These are phyloP conservation scores for Xylaria sp. DNA, from an alignment of 2,329 filamentous ascomycete species.

Conservation along the genomic window DNA sequence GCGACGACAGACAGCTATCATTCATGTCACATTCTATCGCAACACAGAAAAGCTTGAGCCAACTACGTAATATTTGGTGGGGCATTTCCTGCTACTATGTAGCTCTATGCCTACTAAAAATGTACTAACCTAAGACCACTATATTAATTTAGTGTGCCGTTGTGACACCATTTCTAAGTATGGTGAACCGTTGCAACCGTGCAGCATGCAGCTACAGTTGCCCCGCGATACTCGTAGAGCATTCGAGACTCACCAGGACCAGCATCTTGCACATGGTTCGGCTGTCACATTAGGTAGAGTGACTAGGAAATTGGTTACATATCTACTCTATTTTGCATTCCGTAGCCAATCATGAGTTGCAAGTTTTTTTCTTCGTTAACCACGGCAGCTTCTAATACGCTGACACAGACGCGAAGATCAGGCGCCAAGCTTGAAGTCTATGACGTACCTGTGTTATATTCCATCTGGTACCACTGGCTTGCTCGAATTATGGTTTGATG, in stretches of 20 bases:
- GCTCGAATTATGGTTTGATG: neutral
- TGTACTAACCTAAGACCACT: neutral
- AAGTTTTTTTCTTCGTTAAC: neutral
- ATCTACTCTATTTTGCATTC: neutral
- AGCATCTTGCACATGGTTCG: neutral
- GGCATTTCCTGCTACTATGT: neutral
- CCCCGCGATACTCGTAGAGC: slow-evolving; percentile 4
- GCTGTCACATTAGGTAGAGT: neutral
- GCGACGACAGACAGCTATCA: slow-evolving; percentile 4
- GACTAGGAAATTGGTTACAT: neutral
- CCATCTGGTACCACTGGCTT: neutral
- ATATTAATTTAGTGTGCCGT: neutral
- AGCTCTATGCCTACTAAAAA: neutral
- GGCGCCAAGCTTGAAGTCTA: slow-evolving; percentile 10
- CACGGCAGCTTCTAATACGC: neutral
- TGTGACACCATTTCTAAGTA: neutral
- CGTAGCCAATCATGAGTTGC: neutral
- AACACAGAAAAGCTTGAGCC: slow-evolving; percentile 22
- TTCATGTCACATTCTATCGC: neutral
- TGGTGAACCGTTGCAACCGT: neutral
- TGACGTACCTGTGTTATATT: slow-evolving; percentile 15
- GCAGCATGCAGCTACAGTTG: neutral
- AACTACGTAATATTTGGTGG: slow-evolving; percentile 38
- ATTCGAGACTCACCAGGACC: neutral
- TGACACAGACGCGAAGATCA: neutral